A percentile compares a stretch with the other conserved stretches of the same genome.
Evolutionary conservation across 148 eudicot genomes (phyloP).

Genomic region (Diospyros kaki): DNA sequence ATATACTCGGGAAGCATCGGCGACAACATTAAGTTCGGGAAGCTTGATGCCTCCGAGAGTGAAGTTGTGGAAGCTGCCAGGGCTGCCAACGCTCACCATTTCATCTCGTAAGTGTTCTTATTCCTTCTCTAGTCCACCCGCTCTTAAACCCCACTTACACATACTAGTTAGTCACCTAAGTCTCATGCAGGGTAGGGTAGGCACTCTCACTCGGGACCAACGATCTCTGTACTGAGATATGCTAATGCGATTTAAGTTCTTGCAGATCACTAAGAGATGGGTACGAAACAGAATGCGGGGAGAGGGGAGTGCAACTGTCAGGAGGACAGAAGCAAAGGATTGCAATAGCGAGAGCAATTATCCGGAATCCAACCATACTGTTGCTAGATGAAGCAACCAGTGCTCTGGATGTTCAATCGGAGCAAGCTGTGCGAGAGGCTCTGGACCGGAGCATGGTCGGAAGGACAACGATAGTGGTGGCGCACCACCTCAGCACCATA

Average conservation of each 20-base stretch:
- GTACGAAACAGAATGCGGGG: slow-evolving; percentile 84
- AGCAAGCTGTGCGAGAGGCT: slow-evolving; percentile 80
- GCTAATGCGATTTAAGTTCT: background rate
- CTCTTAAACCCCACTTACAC: too few species aligned
- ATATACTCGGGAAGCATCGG: slow-evolving; percentile 67
- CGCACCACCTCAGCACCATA: slow-evolving; percentile 81
- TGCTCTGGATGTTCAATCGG: slow-evolving; percentile 80
- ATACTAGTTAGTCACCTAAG: too few species aligned
- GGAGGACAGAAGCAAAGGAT: slow-evolving; percentile 87
- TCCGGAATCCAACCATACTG: slow-evolving; percentile 61
- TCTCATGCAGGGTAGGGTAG: too few species aligned
- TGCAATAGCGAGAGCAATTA: slow-evolving; percentile 84
- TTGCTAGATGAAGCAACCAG: slow-evolving; percentile 88
- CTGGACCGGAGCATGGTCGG: slow-evolving; percentile 71
- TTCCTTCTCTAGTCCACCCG: too few species aligned
- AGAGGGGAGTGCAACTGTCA: slow-evolving; percentile 76
- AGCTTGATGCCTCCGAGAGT: slow-evolving; percentile 59
- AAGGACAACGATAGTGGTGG: slow-evolving; percentile 79
- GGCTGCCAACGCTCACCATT: slow-evolving; percentile 92
- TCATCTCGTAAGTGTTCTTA: slow-evolving; percentile 65
- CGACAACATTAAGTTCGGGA: slow-evolving; percentile 67
- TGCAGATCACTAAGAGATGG: slow-evolving; percentile 69
- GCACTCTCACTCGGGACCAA: too few species aligned
- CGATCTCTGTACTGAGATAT: too few species aligned
- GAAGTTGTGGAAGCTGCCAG: slow-evolving; percentile 74